A percentile compares a stretch with the other conserved stretches of the same genome.
Conservation (phyloP, 192 early-diverging fungal species). For the Coemansia sp. region DNA sequence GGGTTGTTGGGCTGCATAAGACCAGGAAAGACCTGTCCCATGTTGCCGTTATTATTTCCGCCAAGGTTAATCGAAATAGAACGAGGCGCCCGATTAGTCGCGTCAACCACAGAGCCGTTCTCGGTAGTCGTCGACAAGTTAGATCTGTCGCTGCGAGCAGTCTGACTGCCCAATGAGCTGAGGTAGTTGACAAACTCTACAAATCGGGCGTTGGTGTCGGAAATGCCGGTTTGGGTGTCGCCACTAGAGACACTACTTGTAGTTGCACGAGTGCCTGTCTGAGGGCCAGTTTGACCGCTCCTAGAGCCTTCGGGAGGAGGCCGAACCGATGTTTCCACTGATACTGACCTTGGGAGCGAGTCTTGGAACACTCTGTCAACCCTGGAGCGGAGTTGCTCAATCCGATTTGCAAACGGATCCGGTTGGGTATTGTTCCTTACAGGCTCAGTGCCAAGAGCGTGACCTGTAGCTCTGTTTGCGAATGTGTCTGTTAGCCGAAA, state of each 20-base stretch:
- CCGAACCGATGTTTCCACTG: neutral
- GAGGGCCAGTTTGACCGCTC: neutral
- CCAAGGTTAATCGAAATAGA: neutral
- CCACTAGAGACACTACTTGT: neutral
- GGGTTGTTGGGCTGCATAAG: slow-evolving; percentile 26
- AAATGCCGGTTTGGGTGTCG: neutral
- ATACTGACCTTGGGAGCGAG: neutral
- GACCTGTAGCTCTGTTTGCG: neutral
- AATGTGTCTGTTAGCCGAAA: neutral
- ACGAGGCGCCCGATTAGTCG: neutral
- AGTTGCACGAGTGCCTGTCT: neutral
- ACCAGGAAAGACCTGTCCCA: neutral
- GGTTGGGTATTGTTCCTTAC: neutral
- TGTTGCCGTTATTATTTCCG: slow-evolving; percentile 6
- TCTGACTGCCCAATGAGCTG: slow-evolving; percentile 21
- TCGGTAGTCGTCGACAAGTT: slow-evolving; percentile 44
- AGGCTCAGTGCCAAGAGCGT: neutral
- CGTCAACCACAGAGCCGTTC: slow-evolving; percentile 26
- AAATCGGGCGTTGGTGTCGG: slow-evolving; percentile 9
- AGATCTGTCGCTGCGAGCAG: slow-evolving; percentile 39
- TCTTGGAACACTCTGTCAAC: slow-evolving; percentile 6
- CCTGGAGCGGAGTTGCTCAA: slow-evolving; percentile 2
- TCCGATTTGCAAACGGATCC: neutral
- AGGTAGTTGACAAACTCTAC: slow-evolving; percentile 22
- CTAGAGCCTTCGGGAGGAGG: no score